phyloP scores from a whole-genome alignment of 2,329 filamentous ascomycete genomes.

The Talaromyces sp. region DNA sequence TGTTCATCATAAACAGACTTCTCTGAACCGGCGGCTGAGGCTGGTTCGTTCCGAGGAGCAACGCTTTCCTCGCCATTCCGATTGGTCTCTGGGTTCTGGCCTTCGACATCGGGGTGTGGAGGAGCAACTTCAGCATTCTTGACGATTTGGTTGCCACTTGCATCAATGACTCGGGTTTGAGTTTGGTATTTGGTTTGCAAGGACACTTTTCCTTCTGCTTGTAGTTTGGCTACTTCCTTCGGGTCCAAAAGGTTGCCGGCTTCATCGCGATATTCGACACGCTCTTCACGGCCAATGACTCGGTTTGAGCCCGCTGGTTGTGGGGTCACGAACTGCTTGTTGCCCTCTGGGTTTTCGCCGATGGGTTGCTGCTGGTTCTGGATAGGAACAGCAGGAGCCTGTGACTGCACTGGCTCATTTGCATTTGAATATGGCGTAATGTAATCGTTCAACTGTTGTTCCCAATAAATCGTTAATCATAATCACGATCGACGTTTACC shows the following conservation, averaged over 20 bases:
- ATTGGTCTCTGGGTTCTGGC: slow-evolving; percentile 56
- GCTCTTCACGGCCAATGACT: slow-evolving; percentile 66
- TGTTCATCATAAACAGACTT: slow-evolving; percentile 38
- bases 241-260: slow-evolving; percentile 83
- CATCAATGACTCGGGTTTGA: slow-evolving; percentile 80
- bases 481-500: slow-evolving; percentile 25
- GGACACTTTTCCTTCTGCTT: slow-evolving; percentile 77
- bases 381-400: slow-evolving; percentile 23
- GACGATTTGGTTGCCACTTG: slow-evolving; percentile 72
- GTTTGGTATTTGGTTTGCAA: slow-evolving; percentile 97
- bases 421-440: slow-evolving; percentile 32
- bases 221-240: slow-evolving; percentile 75
- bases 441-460: slow-evolving; percentile 41
- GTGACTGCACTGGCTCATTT: slow-evolving; percentile 26
- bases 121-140: slow-evolving; percentile 47
- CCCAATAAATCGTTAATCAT: slow-evolving; percentile 17
- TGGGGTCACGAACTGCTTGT: slow-evolving; percentile 36
- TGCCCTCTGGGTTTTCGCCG: slow-evolving; percentile 23
- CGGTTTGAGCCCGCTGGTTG: slow-evolving; percentile 29
- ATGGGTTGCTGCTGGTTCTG: slow-evolving; percentile 24
- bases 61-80: slow-evolving; percentile 39
- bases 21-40: slow-evolving; percentile 40
- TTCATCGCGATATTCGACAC: slow-evolving; percentile 91
- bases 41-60: slow-evolving; percentile 38
- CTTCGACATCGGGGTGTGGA: slow-evolving; percentile 58